Evolutionary conservation across 805 yeast species (phyloP), one percentile per base, ranked within the genome.

Genomic region (Cyberlindnera maclurae): DNA sequence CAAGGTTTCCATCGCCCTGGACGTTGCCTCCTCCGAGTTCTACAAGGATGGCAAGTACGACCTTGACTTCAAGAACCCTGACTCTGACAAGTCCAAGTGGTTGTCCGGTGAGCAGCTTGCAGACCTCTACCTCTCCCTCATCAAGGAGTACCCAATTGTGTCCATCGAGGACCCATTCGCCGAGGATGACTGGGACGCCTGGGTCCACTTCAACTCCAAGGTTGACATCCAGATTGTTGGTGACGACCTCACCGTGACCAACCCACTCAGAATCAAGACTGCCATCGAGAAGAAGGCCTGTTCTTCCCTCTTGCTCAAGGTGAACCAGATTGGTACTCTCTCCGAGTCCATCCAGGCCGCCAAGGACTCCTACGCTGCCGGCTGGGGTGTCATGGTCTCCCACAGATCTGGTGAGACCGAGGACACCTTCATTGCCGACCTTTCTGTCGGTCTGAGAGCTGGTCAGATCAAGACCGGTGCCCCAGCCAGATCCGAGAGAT

Each of bases 401-500:
- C 98, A 90, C 87, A 88, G 98, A 82, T 89, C 97, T 59, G 98
- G 98, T 75, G 98, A 90, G 79, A 89, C 97, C 55, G 98, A 93
- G 77, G 98, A 93, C 73, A 82, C 94, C 62, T 82, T 86, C 76
- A 90, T 90, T 69, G 97, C 98, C 63, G 97, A 90, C 72, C 79
- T 90, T 66, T 75, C 87, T 61, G 98, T 93, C 60, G 97, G 97
- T 77, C 79, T 90, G 69, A 87, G 97, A 82, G 60, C 95, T 54
- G 98, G 97, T 68, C 97, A 90, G 79, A 85, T 90, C 73, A 90
- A 90, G 89, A 86, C 97, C 57, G 98, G 98, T 82, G 97, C 98
- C 66, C 97, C 97, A 65, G 96, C 97, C 58, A 89, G 98, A 78
- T 86, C 97, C 56, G 98, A 90, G 79, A 90, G 98, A 82, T 82